Conservation (phyloP, 164 flowering plant species). For the Berberis vulgaris region DNA sequence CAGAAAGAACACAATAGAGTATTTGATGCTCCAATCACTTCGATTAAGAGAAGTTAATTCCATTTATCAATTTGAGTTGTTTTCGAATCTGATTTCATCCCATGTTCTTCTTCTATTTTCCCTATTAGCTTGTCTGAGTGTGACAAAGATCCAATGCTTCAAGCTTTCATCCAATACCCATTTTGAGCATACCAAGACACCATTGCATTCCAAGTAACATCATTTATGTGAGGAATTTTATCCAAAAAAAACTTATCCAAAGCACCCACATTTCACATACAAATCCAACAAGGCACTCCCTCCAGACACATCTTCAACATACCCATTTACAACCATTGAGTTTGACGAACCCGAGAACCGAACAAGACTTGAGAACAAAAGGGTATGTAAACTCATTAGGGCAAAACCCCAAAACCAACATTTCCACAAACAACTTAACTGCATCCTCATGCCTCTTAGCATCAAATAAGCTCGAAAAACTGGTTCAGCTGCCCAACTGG, state of each 20-base stretch:
- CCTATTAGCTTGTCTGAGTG: too few species aligned
- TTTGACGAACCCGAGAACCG: slow-evolving; percentile 6
- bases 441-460: slow-evolving; percentile 1
- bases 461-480: slow-evolving; percentile 17
- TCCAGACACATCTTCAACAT: slow-evolving; percentile 13
- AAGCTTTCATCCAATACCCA: slow-evolving; percentile 18
- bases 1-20: too few species aligned
- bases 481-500: slow-evolving; percentile 6
- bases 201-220: slow-evolving; percentile 23
- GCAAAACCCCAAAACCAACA: slow-evolving; percentile 10
- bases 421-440: slow-evolving; percentile 12
- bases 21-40: too few species aligned
- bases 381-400: slow-evolving; percentile 25
- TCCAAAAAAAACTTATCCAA: slow-evolving; percentile 21
- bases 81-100: too few species aligned
- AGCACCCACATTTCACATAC: slow-evolving; percentile 15
- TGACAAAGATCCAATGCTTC: background rate
- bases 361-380: slow-evolving; percentile 20
- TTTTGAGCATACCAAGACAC: slow-evolving; percentile 15
- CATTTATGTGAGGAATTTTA: slow-evolving; percentile 18
- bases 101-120: too few species aligned
- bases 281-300: slow-evolving; percentile 18
- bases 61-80: too few species aligned
- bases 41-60: too few species aligned
- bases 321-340: slow-evolving; percentile 16